phyloP scores from a whole-genome alignment of 2,329 filamentous ascomycete species.

The Botrytis cinerea region DNA sequence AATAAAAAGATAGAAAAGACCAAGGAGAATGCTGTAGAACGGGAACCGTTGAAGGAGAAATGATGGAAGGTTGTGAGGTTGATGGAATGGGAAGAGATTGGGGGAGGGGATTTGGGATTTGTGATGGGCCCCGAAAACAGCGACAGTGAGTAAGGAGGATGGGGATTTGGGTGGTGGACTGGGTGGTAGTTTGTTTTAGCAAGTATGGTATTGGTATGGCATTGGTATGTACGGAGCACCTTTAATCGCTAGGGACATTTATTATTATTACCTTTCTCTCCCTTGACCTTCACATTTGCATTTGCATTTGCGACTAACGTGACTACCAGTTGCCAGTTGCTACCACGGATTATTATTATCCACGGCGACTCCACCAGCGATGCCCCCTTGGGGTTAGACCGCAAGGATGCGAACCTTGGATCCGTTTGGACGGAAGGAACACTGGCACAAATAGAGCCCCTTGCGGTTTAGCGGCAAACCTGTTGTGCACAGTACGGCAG shows the following conservation, averaged over 20 bases:
- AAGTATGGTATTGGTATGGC: too few relatives aligned
- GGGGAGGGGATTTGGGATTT: slow-evolving; percentile 9
- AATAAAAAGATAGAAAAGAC: slow-evolving; percentile 1
- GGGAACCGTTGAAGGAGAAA: slow-evolving; percentile 5
- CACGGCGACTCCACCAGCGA: background rate
- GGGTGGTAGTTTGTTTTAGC: background rate
- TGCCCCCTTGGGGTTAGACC: background rate
- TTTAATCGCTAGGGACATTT: too few relatives aligned
- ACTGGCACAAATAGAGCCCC: background rate
- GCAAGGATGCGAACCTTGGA: background rate
- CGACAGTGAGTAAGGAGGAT: background rate
- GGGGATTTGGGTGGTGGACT: background rate
- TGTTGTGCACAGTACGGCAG: background rate
- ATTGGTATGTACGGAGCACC: too few relatives aligned
- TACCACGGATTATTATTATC: background rate
- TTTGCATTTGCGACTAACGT: background rate
- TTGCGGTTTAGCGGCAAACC: background rate
- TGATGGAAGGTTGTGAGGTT: background rate
- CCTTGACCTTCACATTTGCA: background rate
- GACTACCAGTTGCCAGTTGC: too few relatives aligned
- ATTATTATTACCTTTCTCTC: too few relatives aligned
- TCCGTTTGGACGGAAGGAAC: background rate
- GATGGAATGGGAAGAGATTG: slow-evolving; percentile 4
- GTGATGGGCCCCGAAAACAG: background rate
- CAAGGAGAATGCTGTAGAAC: slow-evolving; percentile 22